Percentiles rank a stretch among this genome's conserved stretches.
These are phyloP conservation scores for Colletotrichum australisinense DNA, from an alignment of 2,329 filamentous ascomycete species.

Conservation along the genomic window DNA sequence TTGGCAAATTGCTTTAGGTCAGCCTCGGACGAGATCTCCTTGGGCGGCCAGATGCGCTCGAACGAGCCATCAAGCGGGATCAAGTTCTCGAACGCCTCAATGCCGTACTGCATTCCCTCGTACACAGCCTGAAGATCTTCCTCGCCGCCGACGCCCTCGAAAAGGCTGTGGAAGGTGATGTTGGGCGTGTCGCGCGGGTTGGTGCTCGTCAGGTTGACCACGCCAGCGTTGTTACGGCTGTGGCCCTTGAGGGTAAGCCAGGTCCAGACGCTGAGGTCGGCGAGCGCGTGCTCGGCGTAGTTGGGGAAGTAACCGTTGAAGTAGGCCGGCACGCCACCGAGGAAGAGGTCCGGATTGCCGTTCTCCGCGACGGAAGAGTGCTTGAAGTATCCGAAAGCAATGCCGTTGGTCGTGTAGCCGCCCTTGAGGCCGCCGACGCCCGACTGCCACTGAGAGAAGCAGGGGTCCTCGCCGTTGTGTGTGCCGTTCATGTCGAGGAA, in stretches of 20 bases:
- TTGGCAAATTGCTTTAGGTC: conserved; percentile 56
- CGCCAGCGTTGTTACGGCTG: conserved; percentile 67
- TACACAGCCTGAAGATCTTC: conserved; percentile 53
- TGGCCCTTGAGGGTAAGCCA: conserved; percentile 63
- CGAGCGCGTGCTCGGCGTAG: conserved; percentile 57
- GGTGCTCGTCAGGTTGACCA: conserved; percentile 69
- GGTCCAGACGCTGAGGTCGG: conserved; percentile 53
- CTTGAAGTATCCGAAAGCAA: conserved; percentile 59
- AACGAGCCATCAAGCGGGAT: conserved; percentile 52
- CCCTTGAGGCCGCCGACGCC: conserved; percentile 44
- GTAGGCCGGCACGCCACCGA: conserved; percentile 64
- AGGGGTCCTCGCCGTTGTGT: conserved; percentile 46
- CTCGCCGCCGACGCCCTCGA: conserved; percentile 56
- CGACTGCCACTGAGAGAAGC: conserved; percentile 47
- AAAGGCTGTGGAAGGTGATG: conserved; percentile 68
- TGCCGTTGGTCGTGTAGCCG: conserved; percentile 58
- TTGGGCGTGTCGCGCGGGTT: conserved; percentile 72
- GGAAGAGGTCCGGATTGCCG: conserved; percentile 62
- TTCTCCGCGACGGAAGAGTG: conserved; percentile 50
- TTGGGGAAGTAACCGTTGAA: conserved; percentile 68
- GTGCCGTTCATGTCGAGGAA: conserved; percentile 41
- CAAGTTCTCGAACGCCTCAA: conserved; percentile 50
- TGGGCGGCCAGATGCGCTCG: conserved; percentile 49
- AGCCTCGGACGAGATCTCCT: conserved; percentile 50
- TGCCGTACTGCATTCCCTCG: conserved; percentile 60